phyloP scores from a whole-genome alignment of 1,139 yeast genomes.

The Saccharomyces hybrid region DNA sequence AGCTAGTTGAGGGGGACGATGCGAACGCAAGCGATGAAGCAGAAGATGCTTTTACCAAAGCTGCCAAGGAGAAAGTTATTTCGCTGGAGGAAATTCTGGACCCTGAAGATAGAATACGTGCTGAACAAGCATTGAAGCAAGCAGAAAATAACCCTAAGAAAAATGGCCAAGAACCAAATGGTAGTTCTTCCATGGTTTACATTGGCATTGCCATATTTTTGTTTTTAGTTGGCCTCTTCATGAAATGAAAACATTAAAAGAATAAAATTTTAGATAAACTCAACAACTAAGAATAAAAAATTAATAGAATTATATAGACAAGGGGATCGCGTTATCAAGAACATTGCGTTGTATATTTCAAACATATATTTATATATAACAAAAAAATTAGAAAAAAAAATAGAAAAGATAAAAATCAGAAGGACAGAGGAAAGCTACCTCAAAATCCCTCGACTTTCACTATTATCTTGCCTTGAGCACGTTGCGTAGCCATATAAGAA shows the following conservation, averaged over 20 bases:
- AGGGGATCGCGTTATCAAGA: no score
- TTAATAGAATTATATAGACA: no score
- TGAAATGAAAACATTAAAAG: no score
- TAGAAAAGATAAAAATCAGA: no score
- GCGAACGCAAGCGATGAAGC: conserved; percentile 5
- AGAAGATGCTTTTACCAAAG: conserved; percentile 20
- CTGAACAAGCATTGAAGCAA: conserved; percentile 19
- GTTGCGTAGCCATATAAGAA: conserved; percentile 41
- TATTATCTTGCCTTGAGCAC: conserved; percentile 60
- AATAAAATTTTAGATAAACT: no score
- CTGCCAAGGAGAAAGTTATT: conserved; percentile 29
- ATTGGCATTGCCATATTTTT: conserved; percentile 31
- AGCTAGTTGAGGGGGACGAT: conserved; percentile 7
- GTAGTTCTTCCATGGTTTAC: conserved; percentile 26
- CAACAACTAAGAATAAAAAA: no score
- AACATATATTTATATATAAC: no score
- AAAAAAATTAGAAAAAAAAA: no score
- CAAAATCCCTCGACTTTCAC: conserved; percentile 35
- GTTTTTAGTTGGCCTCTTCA: conserved; percentile 26
- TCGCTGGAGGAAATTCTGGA: conserved; percentile 35
- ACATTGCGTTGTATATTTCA: no score
- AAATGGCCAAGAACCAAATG: conserved; percentile 8
- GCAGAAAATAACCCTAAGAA: conserved; percentile 7
- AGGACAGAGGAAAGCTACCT: no score
- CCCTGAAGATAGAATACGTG: conserved; percentile 44